Evolutionary conservation across 2,329 filamentous ascomycete genomes (phyloP).

Genomic region (Scolecobasidium constrictum): DNA sequence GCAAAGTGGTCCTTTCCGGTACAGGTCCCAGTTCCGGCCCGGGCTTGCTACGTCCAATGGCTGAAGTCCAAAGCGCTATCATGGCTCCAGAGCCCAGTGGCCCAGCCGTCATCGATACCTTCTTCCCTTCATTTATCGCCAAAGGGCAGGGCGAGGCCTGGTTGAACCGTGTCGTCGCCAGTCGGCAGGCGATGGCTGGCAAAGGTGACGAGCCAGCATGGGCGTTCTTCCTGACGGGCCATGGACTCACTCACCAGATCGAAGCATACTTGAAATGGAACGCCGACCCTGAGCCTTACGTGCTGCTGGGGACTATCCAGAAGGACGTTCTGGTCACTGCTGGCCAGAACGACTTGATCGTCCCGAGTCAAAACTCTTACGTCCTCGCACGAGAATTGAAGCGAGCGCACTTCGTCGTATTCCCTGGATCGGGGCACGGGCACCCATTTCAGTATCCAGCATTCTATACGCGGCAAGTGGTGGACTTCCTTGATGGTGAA

Average conservation of each 20-base stretch:
- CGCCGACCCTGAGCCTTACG: slow-evolving; percentile 10
- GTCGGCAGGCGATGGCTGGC: not conserved
- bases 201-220: not conserved
- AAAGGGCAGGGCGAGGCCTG: not conserved
- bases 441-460: slow-evolving; percentile 15
- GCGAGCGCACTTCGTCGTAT: slow-evolving; percentile 14
- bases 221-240: not conserved
- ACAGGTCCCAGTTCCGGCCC: slow-evolving; percentile 30
- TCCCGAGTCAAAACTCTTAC: slow-evolving; percentile 14
- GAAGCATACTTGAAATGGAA: not conserved
- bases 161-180: not conserved
- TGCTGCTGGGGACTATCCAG: slow-evolving; percentile 17
- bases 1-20: slow-evolving; percentile 34
- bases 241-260: not conserved
- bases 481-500: slow-evolving; percentile 10
- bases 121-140: slow-evolving; percentile 1
- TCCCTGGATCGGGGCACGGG: slow-evolving; percentile 14
- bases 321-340: slow-evolving; percentile 21
- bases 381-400: slow-evolving; percentile 12
- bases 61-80: slow-evolving; percentile 5
- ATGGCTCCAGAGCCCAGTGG: not conserved
- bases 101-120: slow-evolving; percentile 9
- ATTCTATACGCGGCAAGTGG: slow-evolving; percentile 12
- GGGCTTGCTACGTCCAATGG: slow-evolving; percentile 16
- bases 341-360: slow-evolving; percentile 13